A percentile compares a stretch with the other conserved stretches of the same genome.
These are phyloP conservation scores for Musa schizocarpa DNA, from an alignment of 176 grass and related monocot species.

Conservation along the genomic window DNA sequence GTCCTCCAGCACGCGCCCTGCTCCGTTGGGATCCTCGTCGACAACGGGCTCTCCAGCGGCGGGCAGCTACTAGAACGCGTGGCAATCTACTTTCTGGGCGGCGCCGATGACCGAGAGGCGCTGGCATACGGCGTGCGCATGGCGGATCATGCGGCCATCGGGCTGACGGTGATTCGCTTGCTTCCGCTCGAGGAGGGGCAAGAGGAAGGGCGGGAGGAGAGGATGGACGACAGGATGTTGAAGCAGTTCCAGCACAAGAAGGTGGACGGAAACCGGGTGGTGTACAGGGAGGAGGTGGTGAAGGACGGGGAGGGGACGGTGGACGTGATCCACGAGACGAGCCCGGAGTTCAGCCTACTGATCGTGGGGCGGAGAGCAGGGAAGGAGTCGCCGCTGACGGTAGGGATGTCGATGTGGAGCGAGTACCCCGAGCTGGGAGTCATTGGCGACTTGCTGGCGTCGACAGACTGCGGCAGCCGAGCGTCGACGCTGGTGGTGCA, in stretches of 20 bases:
- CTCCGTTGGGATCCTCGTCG: constrained; percentile 67
- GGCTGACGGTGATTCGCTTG: constrained; percentile 49
- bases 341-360: constrained; percentile 39
- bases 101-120: constrained; percentile 71
- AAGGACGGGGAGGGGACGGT: constrained; percentile 51
- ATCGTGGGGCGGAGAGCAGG: constrained; percentile 54
- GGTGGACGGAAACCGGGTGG: constrained; percentile 35
- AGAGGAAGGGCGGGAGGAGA: constrained; percentile 13
- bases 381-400: constrained; percentile 34
- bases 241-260: constrained; percentile 31
- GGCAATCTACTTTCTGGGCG: constrained; percentile 75
- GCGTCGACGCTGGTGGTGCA: constrained; percentile 74
- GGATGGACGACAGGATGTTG: constrained; percentile 44
- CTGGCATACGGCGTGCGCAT: constrained; percentile 55
- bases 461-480: constrained; percentile 45
- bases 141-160: constrained; percentile 41
- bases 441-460: constrained; percentile 61
- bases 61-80: constrained; percentile 20
- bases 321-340: constrained; percentile 29
- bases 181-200: constrained; percentile 26
- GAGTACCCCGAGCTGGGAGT: constrained; percentile 78
- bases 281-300: constrained; percentile 43
- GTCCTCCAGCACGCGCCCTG: constrained; percentile 57
- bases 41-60: constrained; percentile 25
- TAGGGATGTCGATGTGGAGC: constrained; percentile 68